Percentiles rank a stretch among this genome's conserved stretches.
phyloP scores from a whole-genome alignment of 148 eudicot species.

The Camellia japonica region DNA sequence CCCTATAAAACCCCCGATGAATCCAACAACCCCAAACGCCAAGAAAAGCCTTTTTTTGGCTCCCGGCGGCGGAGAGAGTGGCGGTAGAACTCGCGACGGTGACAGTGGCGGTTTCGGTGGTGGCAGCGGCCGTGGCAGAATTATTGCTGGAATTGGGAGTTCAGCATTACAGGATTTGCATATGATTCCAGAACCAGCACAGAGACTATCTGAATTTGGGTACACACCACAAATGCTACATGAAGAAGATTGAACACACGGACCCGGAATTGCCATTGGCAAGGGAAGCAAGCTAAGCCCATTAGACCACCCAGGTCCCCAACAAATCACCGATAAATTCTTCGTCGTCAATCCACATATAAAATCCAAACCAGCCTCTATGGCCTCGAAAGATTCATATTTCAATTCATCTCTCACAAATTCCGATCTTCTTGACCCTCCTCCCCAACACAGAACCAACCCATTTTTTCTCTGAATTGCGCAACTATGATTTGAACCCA shows the following conservation, averaged over 20 bases:
- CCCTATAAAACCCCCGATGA: conserved; percentile 35
- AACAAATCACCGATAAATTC: conserved; percentile 38
- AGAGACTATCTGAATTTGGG: conserved; percentile 42
- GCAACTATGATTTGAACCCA: conserved; percentile 49
- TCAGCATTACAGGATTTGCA: conserved; percentile 42
- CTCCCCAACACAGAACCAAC: conserved; percentile 58
- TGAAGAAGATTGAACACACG: conserved; percentile 35
- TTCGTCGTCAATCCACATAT: conserved; percentile 46
- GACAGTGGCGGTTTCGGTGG: neutral
- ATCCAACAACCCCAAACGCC: conserved; percentile 41
- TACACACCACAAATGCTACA: conserved; percentile 44
- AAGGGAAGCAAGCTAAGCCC: conserved; percentile 25
- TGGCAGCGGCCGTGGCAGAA: conserved; percentile 15
- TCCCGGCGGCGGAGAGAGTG: neutral
- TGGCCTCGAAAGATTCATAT: conserved; percentile 37
- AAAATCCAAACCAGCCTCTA: conserved; percentile 46
- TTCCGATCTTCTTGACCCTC: conserved; percentile 14
- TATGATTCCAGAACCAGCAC: conserved; percentile 36
- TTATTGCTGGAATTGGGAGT: conserved; percentile 21
- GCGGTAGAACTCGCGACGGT: conserved; percentile 4
- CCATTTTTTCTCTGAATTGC: conserved; percentile 38
- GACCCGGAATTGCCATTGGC: conserved; percentile 46
- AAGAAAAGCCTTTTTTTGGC: conserved; percentile 23
- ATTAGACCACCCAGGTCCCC: conserved; percentile 58
- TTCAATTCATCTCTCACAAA: conserved; percentile 12